These are phyloP conservation scores for Chionographis japonica DNA, from an alignment of 106 monocot genomes.

Conservation along the genomic window DNA sequence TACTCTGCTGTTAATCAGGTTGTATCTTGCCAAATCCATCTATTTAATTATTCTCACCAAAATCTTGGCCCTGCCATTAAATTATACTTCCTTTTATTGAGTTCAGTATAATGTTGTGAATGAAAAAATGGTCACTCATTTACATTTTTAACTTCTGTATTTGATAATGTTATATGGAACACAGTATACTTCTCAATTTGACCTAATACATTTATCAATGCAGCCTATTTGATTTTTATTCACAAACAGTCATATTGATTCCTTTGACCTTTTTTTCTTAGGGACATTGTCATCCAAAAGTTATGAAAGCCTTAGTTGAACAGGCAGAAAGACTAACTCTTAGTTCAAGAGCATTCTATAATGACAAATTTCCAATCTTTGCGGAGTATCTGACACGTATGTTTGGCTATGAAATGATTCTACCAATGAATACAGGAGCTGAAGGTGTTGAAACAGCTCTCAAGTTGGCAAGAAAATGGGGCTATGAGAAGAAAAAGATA, in stretches of 20 bases:
- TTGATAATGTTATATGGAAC: too few species aligned
- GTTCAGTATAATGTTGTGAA: neutral
- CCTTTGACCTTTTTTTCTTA: conserved; percentile 3
- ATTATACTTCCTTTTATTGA: neutral
- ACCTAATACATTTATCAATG: neutral
- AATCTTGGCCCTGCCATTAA: neutral
- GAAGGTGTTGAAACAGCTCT: conserved; percentile 97
- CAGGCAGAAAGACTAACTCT: conserved; percentile 88
- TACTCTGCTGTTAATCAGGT: conserved; percentile 99
- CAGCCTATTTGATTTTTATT: neutral
- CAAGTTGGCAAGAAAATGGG: conserved; percentile 96
- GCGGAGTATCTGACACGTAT: conserved; percentile 64
- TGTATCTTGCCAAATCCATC: neutral
- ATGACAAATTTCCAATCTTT: conserved; percentile 93
- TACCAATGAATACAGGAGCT: conserved; percentile 99
- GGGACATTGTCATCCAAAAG: conserved; percentile 99
- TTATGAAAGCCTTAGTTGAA: conserved; percentile 70
- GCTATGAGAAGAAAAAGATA: conserved; percentile 92
- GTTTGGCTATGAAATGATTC: conserved; percentile 94
- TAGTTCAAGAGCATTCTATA: conserved; percentile 97
- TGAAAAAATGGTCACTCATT: too few species aligned
- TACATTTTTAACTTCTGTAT: too few species aligned
- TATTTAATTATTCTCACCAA: neutral
- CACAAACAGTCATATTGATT: too few species aligned
- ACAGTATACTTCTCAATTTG: too few species aligned